Percentiles rank a stretch among this genome's conserved stretches.
Evolutionary conservation across 345 rosid genomes (phyloP).

Genomic region (Mercurialis annua): DNA sequence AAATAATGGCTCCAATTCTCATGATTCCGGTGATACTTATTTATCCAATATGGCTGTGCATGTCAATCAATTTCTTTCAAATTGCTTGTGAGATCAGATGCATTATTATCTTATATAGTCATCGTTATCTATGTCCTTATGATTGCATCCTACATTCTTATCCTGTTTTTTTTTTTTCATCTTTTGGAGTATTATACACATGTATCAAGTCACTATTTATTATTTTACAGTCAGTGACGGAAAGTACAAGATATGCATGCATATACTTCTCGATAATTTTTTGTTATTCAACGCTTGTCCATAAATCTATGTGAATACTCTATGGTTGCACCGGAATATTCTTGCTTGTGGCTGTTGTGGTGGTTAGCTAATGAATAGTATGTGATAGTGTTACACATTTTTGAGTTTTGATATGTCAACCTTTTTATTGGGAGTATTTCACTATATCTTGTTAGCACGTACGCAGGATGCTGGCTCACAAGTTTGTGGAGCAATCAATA

Average conservation of each 20-base stretch:
- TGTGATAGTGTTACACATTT: not conserved
- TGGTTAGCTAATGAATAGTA: not conserved
- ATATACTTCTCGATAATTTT: not conserved
- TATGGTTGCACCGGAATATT: not conserved
- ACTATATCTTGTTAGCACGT: conserved; percentile 17
- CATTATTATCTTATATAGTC: no score
- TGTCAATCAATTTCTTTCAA: no score
- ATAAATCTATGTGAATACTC: not conserved
- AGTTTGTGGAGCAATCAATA: conserved; percentile 68
- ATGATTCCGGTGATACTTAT: no score
- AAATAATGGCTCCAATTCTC: no score
- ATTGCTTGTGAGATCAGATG: no score
- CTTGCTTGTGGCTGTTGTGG: not conserved
- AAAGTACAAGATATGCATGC: not conserved
- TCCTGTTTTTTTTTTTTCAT: no score
- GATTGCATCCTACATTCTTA: no score
- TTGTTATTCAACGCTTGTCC: not conserved
- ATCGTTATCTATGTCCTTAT: no score
- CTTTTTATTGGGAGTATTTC: not conserved
- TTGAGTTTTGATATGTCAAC: not conserved
- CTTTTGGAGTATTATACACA: not conserved
- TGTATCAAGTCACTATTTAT: not conserved
- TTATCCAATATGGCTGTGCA: no score
- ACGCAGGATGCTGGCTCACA: conserved; percentile 94
- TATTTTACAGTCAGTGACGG: not conserved